Evolutionary conservation across 495 filamentous ascomycete genomes (phyloP), one percentile per base, ranked within the genome.

Genomic region (Tuber borchii): DNA sequence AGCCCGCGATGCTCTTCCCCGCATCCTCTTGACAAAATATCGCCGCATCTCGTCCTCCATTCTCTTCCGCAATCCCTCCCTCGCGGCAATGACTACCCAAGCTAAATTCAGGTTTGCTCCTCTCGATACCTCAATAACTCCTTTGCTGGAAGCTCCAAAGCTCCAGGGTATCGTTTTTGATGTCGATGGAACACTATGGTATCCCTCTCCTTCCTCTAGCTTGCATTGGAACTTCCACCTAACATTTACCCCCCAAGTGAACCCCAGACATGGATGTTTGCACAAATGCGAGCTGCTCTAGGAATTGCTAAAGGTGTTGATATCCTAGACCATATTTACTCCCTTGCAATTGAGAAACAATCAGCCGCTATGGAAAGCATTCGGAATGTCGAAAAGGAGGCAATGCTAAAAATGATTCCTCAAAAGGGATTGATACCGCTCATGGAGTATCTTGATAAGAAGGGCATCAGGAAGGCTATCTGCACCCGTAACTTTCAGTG

Each of bases 241-340:
- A 44, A 70, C 37, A 16, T 56, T 9, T 73, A 17, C 9, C 22
- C 9, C 42, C 26, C 68, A 77, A 94, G 94, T 83, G 86, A 93
- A 69, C 95, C 94, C 0, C 95, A 97, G 86, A 93, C 91, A 79
- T 93, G 96, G 87, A 97, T 99, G 95, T 97, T 97, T 87, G 78
- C 82, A 1, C 86, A 92, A 78, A 97, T 97, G 93, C 91, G 94
- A 86, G 85, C 85, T 37, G 86, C 83, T 40, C 83, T 88, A n/a
- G 85, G 85, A 71, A 97, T 97, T 78, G 82, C 88, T 76, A 90
- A 90, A 81, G 79, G 85, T 46, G 83, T 85, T 77, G 95, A 98
- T 85, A 97, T 98, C 84, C 90, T 98, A 74, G 90, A 93, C 76
- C 92, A 97, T 85, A 90, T 97, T 83, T 90, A 91, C 84, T 83